Percentiles rank a stretch among this genome's conserved stretches.
phyloP scores from a whole-genome alignment of 768 basidiomycete genomes.

The Rhizopogon sp. region DNA sequence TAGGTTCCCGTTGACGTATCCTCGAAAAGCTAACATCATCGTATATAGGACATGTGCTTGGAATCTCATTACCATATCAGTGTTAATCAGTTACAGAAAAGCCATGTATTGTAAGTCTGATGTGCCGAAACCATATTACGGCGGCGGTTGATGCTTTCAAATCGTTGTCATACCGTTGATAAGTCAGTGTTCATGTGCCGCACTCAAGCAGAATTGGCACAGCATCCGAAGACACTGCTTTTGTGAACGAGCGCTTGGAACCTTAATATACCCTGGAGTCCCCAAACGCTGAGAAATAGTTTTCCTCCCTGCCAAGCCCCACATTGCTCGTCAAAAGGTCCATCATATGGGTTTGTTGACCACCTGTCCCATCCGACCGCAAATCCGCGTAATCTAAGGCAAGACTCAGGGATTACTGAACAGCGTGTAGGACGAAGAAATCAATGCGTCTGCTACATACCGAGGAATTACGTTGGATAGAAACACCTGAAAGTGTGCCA shows the following conservation, averaged over 20 bases:
- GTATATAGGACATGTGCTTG: not conserved
- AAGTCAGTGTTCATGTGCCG: not conserved
- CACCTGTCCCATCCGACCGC: not conserved
- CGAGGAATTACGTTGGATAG: not conserved
- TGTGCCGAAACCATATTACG: not conserved
- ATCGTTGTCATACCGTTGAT: not conserved
- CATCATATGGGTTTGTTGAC: not conserved
- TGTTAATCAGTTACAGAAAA: not conserved
- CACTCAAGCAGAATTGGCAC: not conserved
- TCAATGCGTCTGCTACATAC: not conserved
- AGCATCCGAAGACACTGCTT: not conserved
- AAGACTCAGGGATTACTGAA: not conserved
- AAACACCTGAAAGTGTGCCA: not conserved
- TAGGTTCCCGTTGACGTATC: not conserved
- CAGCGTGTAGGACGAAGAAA: not conserved
- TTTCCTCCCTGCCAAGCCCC: not conserved
- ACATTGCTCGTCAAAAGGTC: too few relatives aligned
- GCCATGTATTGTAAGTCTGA: not conserved
- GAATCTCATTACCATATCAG: not conserved
- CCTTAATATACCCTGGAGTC: not conserved
- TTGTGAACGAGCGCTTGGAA: not conserved
- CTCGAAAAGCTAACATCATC: not conserved
- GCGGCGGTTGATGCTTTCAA: not conserved
- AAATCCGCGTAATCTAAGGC: not conserved
- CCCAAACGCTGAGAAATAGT: not conserved